Conservation (phyloP, 805 yeast genomes). For the Suhomyces kilbournensis region DNA sequence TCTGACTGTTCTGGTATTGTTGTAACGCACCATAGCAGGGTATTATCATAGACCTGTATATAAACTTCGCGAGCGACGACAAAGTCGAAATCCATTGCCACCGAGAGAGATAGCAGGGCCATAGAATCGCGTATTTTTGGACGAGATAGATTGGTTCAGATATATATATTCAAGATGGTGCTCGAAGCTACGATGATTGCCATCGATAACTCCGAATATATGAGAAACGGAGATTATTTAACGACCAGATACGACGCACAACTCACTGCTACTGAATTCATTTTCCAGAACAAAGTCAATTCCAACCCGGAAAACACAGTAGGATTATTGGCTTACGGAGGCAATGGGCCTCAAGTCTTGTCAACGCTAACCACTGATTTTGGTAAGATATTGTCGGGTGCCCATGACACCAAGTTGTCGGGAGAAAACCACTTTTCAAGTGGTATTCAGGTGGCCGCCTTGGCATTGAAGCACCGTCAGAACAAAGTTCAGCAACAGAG, state of each 20-base stretch:
- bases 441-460: conserved; percentile 85
- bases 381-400: conserved; percentile 80
- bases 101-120: background rate
- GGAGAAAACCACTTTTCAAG: conserved; percentile 70
- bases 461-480: conserved; percentile 94
- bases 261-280: conserved; percentile 79
- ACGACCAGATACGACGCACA: conserved; percentile 91
- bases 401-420: conserved; percentile 71
- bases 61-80: background rate
- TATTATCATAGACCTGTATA: background rate
- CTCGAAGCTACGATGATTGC: conserved; percentile 95
- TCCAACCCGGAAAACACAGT: conserved; percentile 93
- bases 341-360: conserved; percentile 78
- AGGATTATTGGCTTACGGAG: conserved; percentile 87
- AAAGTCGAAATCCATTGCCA: background rate
- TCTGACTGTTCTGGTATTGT: background rate
- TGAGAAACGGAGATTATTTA: conserved; percentile 92
- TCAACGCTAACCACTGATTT: conserved; percentile 84
- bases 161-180: conserved; percentile 54
- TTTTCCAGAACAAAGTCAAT: conserved; percentile 81
- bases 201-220: conserved; percentile 92
- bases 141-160: background rate
- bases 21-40: too few relatives aligned
- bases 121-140: background rate
- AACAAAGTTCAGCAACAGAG: conserved; percentile 90